A percentile compares a stretch with the other conserved stretches of the same genome.
These are phyloP conservation scores for Salvia splendens DNA, from an alignment of 257 asterid species.

Conservation along the genomic window DNA sequence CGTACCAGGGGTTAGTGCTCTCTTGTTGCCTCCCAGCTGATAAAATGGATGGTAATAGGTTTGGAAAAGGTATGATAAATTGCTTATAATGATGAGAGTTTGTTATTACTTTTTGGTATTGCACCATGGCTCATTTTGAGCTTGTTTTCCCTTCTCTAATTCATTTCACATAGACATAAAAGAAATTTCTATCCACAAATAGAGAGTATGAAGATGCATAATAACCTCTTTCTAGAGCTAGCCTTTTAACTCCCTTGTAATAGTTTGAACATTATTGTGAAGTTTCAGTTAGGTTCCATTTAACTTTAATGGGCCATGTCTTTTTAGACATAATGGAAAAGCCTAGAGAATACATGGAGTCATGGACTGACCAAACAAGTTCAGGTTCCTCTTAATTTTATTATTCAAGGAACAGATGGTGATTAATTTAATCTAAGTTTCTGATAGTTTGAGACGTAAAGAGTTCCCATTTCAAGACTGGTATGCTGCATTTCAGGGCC, in stretches of 20 bases:
- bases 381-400: not conserved
- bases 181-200: not conserved
- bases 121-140: not conserved
- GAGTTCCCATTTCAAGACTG: not conserved
- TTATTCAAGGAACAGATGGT: not conserved
- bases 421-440: constrained; percentile 3
- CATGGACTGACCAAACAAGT: constrained; percentile 3
- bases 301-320: not conserved
- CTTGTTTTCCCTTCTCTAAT: not conserved
- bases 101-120: not conserved
- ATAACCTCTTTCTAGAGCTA: not conserved
- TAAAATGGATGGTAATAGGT: constrained; percentile 40
- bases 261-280: not conserved
- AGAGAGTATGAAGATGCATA: constrained; percentile 6
- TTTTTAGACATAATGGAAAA: not conserved
- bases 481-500: constrained; percentile 18
- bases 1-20: constrained; percentile 27
- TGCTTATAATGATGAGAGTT: not conserved
- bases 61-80: constrained; percentile 43
- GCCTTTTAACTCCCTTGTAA: constrained; percentile 10
- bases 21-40: constrained; percentile 28
- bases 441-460: not conserved
- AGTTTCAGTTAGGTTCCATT: constrained; percentile 1
- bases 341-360: not conserved
- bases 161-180: not conserved